These are phyloP conservation scores for Yamadazyma tumulicola DNA, from an alignment of 805 yeast genomes.

Conservation along the genomic window DNA sequence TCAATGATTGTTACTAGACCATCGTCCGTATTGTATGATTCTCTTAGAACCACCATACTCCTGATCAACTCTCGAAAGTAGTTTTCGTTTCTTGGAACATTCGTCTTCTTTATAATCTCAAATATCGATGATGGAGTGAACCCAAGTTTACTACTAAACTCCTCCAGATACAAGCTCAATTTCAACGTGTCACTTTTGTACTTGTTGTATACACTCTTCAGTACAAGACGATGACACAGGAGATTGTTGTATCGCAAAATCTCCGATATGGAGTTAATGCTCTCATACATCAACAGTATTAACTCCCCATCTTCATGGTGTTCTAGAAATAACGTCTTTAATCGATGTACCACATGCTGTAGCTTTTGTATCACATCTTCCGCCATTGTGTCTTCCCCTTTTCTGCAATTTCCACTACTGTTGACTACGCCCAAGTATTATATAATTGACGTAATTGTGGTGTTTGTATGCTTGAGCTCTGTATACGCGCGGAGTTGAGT, in stretches of 20 bases:
- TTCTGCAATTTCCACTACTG: too few species aligned
- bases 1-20: slow-evolving; percentile 2
- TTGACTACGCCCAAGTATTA: too few species aligned
- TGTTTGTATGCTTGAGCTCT: too few species aligned
- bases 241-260: slow-evolving; percentile 3
- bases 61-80: neutral
- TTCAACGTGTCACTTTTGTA: slow-evolving; percentile 4
- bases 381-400: too few species aligned
- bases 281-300: slow-evolving; percentile 1
- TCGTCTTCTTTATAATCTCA: neutral
- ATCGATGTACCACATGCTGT: neutral
- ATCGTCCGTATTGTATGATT: neutral
- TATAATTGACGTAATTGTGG: too few species aligned
- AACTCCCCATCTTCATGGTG: slow-evolving; percentile 1
- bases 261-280: slow-evolving; percentile 2
- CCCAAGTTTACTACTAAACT: neutral
- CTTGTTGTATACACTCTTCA: slow-evolving; percentile 2
- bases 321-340: neutral
- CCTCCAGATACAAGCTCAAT: neutral
- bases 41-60: neutral
- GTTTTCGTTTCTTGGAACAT: neutral
- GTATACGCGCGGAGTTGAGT: too few species aligned
- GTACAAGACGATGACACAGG: neutral
- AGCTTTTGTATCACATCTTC: too few species aligned
- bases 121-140: slow-evolving; percentile 2